These are phyloP conservation scores for Zygosaccharomyces pseudobailii DNA, from an alignment of 1,139 yeast genomes.

Conservation along the genomic window DNA sequence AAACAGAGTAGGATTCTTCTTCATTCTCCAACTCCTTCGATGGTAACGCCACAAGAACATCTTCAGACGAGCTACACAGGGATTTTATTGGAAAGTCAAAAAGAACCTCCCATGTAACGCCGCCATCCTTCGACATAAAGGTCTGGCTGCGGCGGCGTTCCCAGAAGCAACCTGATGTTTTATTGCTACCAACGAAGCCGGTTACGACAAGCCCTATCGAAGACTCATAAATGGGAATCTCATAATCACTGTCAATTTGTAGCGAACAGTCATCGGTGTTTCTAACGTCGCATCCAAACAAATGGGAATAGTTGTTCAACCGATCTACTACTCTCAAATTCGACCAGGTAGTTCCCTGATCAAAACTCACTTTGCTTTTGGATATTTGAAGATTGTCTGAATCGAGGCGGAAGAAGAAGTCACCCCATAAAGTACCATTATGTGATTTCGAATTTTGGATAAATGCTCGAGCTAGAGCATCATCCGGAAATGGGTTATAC, in stretches of 20 bases:
- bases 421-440: conserved; percentile 16
- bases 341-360: conserved; percentile 64
- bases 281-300: neutral
- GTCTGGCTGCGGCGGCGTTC: conserved; percentile 31
- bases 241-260: neutral
- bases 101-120: conserved; percentile 60
- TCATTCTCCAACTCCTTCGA: neutral
- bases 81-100: conserved; percentile 52
- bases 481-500: conserved; percentile 10
- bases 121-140: conserved; percentile 74
- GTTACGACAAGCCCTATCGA: neutral
- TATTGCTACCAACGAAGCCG: neutral
- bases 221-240: neutral
- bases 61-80: neutral
- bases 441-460: conserved; percentile 8
- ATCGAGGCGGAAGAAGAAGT: neutral
- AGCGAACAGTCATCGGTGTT: neutral
- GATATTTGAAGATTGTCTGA: conserved; percentile 17
- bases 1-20: neutral
- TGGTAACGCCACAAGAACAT: neutral
- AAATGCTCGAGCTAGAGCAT: conserved; percentile 7
- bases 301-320: conserved; percentile 32
- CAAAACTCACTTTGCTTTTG: conserved; percentile 48
- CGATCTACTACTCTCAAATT: conserved; percentile 45
- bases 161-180: neutral